A percentile compares a stretch with the other conserved stretches of the same genome.
These are phyloP conservation scores for Ophiostoma novo-ulmi DNA, from an alignment of 2,329 filamentous ascomycete species.

Conservation along the genomic window DNA sequence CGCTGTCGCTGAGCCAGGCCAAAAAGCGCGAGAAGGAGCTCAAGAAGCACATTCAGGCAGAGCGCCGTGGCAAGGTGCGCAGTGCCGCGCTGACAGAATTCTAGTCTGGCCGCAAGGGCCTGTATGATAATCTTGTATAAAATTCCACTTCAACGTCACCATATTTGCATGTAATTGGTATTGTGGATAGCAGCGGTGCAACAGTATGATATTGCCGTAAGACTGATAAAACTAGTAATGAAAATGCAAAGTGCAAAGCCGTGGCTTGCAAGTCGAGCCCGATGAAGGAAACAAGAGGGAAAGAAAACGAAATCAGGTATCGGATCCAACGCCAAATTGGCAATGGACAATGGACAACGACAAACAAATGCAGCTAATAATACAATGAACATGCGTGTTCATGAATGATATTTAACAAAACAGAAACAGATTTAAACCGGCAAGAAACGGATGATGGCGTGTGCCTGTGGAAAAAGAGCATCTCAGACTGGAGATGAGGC, in stretches of 20 bases:
- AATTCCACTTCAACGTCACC: not conserved
- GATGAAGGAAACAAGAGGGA: not conserved
- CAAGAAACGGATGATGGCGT: not conserved
- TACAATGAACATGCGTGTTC: not conserved
- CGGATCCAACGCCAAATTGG: not conserved
- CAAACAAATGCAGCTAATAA: not conserved
- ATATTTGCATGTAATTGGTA: not conserved
- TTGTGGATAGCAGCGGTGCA: not conserved
- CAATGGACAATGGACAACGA: not conserved
- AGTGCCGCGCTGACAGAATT: not conserved
- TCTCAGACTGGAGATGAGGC: not conserved
- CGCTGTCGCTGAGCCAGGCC: slow-evolving; percentile 62
- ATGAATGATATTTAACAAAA: not conserved
- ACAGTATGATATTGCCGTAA: not conserved
- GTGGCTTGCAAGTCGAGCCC: slow-evolving; percentile 32
- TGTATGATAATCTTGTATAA: not conserved
- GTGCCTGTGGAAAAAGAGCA: not conserved
- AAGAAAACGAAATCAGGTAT: not conserved
- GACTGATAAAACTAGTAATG: not conserved
- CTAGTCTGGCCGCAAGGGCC: not conserved
- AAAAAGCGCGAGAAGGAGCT: slow-evolving; percentile 60
- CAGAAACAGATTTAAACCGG: not conserved
- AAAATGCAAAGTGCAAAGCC: slow-evolving; percentile 26
- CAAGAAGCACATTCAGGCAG: not conserved
- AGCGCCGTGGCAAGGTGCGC: not conserved